A percentile compares a stretch with the other conserved stretches of the same genome.
Evolutionary conservation across 306 rosid genomes (phyloP).

Genomic region (Prunus persica): DNA sequence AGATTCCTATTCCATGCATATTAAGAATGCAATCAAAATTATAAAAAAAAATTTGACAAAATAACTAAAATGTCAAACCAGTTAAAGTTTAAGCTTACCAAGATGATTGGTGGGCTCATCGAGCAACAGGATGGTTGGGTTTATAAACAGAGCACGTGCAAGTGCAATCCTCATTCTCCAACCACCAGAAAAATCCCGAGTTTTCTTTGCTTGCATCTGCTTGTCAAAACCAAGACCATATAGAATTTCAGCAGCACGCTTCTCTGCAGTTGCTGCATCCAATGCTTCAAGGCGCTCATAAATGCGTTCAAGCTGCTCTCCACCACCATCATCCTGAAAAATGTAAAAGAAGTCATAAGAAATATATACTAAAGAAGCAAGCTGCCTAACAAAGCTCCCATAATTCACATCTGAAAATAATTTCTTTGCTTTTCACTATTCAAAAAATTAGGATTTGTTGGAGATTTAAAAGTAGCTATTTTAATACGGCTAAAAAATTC

Average conservation of each 20-base stretch:
- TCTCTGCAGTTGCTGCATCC: slow-evolving; percentile 96
- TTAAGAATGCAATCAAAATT: background rate
- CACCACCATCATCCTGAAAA: slow-evolving; percentile 90
- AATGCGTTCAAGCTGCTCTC: slow-evolving; percentile 82
- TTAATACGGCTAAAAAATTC: no score
- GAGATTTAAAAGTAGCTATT: no score
- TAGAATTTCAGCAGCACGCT: slow-evolving; percentile 96
- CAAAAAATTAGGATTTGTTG: no score
- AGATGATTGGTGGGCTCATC: slow-evolving; percentile 99
- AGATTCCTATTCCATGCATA: background rate
- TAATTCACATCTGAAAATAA: background rate
- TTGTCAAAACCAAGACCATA: slow-evolving; percentile 92
- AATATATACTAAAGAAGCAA: background rate
- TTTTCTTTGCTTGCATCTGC: slow-evolving; percentile 91
- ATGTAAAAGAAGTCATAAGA: background rate
- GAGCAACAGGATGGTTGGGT: slow-evolving; percentile 88
- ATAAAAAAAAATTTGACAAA: background rate
- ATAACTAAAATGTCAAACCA: background rate
- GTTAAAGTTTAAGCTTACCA: slow-evolving; percentile 38
- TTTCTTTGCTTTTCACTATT: background rate
- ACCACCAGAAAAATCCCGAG: slow-evolving; percentile 96
- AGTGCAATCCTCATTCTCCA: slow-evolving; percentile 99
- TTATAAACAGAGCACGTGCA: slow-evolving; percentile 92
- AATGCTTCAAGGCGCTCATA: slow-evolving; percentile 90
- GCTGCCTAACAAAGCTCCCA: background rate